phyloP scores from a whole-genome alignment of 192 early-diverging fungal genomes.

The Coemansia furcata region DNA sequence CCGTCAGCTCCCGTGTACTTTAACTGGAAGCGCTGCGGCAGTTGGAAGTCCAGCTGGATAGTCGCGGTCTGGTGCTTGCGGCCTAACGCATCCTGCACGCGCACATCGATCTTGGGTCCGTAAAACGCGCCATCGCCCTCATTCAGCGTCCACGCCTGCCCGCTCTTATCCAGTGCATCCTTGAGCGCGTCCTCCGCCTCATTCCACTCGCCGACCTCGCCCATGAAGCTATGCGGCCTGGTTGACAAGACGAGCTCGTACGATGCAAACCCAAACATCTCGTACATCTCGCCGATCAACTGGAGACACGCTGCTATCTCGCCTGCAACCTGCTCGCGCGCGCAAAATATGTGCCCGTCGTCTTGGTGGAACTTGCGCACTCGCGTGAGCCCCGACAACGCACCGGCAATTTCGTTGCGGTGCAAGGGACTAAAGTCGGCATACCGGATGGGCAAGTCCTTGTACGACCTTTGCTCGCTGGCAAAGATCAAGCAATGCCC shows the following conservation, averaged over 20 bases:
- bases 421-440: constrained; percentile 95
- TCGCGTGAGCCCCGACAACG: constrained; percentile 84
- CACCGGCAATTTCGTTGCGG: constrained; percentile 89
- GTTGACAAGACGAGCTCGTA: constrained; percentile 84
- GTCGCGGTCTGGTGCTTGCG: constrained; percentile 91
- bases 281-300: constrained; percentile 78
- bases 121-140: constrained; percentile 94
- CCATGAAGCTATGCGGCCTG: constrained; percentile 74
- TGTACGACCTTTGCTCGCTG: constrained; percentile 74
- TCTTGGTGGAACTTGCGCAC: constrained; percentile 96
- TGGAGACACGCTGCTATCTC: constrained; percentile 79
- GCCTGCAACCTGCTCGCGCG: constrained; percentile 67
- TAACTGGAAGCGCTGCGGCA: constrained; percentile 81
- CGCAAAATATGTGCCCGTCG: constrained; percentile 96
- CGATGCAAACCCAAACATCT: constrained; percentile 70
- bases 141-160: constrained; percentile 66
- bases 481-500: constrained; percentile 93
- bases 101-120: constrained; percentile 94
- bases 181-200: constrained; percentile 72
- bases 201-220: constrained; percentile 71
- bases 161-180: constrained; percentile 64
- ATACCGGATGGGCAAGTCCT: constrained; percentile 83
- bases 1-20: constrained; percentile 72
- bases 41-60: constrained; percentile 93
- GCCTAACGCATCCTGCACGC: constrained; percentile 76